Evolutionary conservation across 2,329 filamentous ascomycete genomes (phyloP), one percentile per base, ranked within the genome.

Genomic region (Purpureocillium lavendulum): DNA sequence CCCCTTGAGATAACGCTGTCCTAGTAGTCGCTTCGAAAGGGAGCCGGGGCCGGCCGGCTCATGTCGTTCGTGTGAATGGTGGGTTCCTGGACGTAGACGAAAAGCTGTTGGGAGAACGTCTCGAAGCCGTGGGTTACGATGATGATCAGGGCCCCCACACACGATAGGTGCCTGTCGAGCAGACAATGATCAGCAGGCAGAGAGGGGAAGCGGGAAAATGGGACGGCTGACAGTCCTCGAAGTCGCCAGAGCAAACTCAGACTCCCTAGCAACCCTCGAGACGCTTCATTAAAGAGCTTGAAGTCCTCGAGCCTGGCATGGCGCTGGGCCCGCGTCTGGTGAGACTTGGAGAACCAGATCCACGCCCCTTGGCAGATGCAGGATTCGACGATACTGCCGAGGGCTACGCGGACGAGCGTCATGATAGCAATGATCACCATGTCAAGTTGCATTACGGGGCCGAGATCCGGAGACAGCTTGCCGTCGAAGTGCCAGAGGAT

Each of bases 61-160:
- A 43, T 42, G 1, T 41, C 40, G 24, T 49, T 51, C 7, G 41
- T 36, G 13, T 50, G 45, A 8, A 45, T 29, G 3, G 45, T 50
- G 1, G 56, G 56, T 12, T 43, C 39, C 14, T 59, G 49, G 15
- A 58, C 49, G 41, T 57, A 59, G 9, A 48, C 49, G 26, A 63
- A 57, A 52, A 64, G 62, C 45, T 63, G 54, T 41, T 62, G 59
- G 2, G 59, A 64, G 40, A 64, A 62, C 0, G 61, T 60, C 45
- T 64, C 61, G 29, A 65, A 63, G 3, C 59, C 59, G 17, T 61
- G 57, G 3, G 55, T 53, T 1, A 65, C 38, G 33, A 65, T 45
- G 2, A 59, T 49, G 32, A 64, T 61, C 21, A 53, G 41, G 2
- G 61, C 61, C 3, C 62, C 62, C n/a, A 64, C 47, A 35, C 61